Evolutionary conservation across 1,284 basidiomycete species (phyloP).

Genomic region (Leccinum griseonigrum): DNA sequence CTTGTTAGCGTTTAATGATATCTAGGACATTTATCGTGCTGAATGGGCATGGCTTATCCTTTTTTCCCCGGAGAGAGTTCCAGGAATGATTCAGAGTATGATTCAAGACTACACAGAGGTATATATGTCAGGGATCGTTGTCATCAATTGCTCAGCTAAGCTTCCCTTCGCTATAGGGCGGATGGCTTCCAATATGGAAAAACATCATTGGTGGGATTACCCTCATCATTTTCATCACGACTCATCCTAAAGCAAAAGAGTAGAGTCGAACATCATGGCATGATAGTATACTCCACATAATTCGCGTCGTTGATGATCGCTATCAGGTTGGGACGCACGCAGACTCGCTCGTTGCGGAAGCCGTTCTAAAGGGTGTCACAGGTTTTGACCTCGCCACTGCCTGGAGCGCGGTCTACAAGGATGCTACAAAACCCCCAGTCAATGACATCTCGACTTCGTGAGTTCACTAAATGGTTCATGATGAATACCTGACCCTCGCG

Average conservation of each 20-base stretch:
- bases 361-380: conserved; percentile 61
- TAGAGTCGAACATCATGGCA: conserved; percentile 75
- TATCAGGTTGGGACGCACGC: conserved; percentile 72
- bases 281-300: neutral
- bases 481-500: conserved; percentile 10
- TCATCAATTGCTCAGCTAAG: neutral
- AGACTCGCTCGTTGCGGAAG: conserved; percentile 79
- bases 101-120: conserved; percentile 74
- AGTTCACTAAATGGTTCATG: conserved; percentile 10
- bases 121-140: neutral
- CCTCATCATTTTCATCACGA: neutral
- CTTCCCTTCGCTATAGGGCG: conserved; percentile 46
- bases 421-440: conserved; percentile 66
- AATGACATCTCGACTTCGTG: conserved; percentile 59
- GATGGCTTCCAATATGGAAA: conserved; percentile 91
- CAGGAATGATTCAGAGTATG: conserved; percentile 79
- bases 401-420: conserved; percentile 75
- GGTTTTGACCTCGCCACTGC: conserved; percentile 67
- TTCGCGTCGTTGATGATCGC: neutral
- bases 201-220: conserved; percentile 65
- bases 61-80: conserved; percentile 71
- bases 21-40: conserved; percentile 75
- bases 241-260: neutral
- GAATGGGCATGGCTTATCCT: conserved; percentile 79
- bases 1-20: neutral